These are phyloP conservation scores for Ceratobasidium sp. DNA, from an alignment of 1,284 basidiomycete species.

Conservation along the genomic window DNA sequence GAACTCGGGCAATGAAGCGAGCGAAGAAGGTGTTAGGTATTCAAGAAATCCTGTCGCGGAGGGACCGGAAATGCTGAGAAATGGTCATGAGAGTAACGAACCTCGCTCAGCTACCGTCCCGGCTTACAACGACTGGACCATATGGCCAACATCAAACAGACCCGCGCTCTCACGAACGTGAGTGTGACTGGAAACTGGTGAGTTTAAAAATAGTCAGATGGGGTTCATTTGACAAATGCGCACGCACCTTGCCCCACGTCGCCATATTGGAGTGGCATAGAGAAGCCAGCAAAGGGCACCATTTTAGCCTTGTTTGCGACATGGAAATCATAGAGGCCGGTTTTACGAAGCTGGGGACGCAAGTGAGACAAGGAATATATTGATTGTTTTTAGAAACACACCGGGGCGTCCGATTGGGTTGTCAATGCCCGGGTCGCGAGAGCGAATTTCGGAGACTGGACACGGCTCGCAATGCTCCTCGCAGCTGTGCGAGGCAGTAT, in stretches of 20 bases:
- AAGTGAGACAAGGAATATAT: slow-evolving; percentile 9
- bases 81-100: slow-evolving; percentile 31
- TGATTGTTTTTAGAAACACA: not conserved
- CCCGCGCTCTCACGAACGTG: slow-evolving; percentile 88
- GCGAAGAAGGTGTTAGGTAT: slow-evolving; percentile 84
- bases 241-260: slow-evolving; percentile 80
- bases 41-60: slow-evolving; percentile 82
- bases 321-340: slow-evolving; percentile 93
- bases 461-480: not conserved
- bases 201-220: slow-evolving; percentile 21
- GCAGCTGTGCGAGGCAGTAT: slow-evolving; percentile 2
- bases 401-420: slow-evolving; percentile 17
- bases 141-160: slow-evolving; percentile 98
- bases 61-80: slow-evolving; percentile 76
- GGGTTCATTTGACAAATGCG: slow-evolving; percentile 15
- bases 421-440: not conserved
- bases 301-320: slow-evolving; percentile 88
- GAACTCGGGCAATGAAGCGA: slow-evolving; percentile 73
- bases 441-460: not conserved
- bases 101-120: not conserved
- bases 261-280: slow-evolving; percentile 93
- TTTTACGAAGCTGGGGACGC: slow-evolving; percentile 62
- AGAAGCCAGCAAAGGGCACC: slow-evolving; percentile 95
- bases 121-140: slow-evolving; percentile 86
- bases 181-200: slow-evolving; percentile 86